Conservation (phyloP, 2,329 filamentous ascomycete species). For the Truncatella angustata region DNA sequence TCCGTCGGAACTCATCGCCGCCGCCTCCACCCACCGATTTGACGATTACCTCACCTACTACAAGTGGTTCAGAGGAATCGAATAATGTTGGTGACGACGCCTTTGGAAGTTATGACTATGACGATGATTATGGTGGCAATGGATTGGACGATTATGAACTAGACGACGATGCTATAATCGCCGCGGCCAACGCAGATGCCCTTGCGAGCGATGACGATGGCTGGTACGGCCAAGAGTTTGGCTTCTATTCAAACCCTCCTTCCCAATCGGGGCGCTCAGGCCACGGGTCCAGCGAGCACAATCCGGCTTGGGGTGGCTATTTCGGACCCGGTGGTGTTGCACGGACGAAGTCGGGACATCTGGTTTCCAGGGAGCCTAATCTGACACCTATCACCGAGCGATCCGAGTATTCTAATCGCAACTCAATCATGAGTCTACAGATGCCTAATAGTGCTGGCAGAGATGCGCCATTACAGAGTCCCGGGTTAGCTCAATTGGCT, state of each 20-base stretch:
- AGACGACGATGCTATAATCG: slow-evolving; percentile 88
- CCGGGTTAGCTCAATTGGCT: slow-evolving; percentile 75
- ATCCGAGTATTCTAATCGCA: slow-evolving; percentile 93
- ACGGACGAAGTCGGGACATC: slow-evolving; percentile 70
- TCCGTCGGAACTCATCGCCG: slow-evolving; percentile 56
- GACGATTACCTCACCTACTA: slow-evolving; percentile 33
- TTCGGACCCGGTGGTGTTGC: slow-evolving; percentile 75
- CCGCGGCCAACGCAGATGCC: slow-evolving; percentile 90
- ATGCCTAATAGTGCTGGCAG: slow-evolving; percentile 51
- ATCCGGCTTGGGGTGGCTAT: slow-evolving; percentile 72
- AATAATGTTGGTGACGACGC: slow-evolving; percentile 28
- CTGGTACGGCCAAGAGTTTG: slow-evolving; percentile 95
- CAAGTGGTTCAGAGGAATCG: slow-evolving; percentile 20
- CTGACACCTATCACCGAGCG: slow-evolving; percentile 94
- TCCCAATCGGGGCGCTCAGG: slow-evolving; percentile 22
- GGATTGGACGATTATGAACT: slow-evolving; percentile 63
- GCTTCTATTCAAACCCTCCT: slow-evolving; percentile 75
- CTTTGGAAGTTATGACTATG: slow-evolving; percentile 54
- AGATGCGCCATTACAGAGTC: slow-evolving; percentile 56
- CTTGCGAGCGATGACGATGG: slow-evolving; percentile 89
- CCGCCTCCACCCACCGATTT: slow-evolving; percentile 34
- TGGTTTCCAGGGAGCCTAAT: slow-evolving; percentile 80
- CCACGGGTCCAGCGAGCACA: slow-evolving; percentile 31
- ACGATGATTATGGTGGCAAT: slow-evolving; percentile 56
- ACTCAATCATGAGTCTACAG: slow-evolving; percentile 75